phyloP scores from a whole-genome alignment of 345 rosid species.

The Bruguiera parviflora region DNA sequence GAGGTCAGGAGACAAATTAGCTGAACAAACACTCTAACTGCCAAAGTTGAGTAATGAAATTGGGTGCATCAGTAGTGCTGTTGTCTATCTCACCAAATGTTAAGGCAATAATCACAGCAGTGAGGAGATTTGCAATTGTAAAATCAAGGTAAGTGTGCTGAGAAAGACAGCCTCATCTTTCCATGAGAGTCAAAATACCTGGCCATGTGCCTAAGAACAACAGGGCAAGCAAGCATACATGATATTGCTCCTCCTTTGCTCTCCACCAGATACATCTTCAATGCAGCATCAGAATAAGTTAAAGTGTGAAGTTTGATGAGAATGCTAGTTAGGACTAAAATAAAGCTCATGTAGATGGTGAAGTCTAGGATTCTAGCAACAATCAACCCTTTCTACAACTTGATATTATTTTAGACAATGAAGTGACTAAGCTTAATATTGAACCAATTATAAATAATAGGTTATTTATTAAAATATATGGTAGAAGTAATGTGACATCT shows the following conservation, averaged over 20 bases:
- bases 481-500: too few relatives aligned
- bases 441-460: too few relatives aligned
- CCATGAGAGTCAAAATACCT: slow-evolving; percentile 68
- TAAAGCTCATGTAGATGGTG: too few relatives aligned
- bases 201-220: slow-evolving; percentile 88
- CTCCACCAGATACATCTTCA: slow-evolving; percentile 67
- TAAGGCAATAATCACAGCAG: slow-evolving; percentile 65
- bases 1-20: not conserved
- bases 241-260: slow-evolving; percentile 81
- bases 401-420: too few relatives aligned
- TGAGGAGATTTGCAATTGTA: slow-evolving; percentile 64
- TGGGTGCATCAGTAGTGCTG: slow-evolving; percentile 40
- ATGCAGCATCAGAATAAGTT: slow-evolving; percentile 1
- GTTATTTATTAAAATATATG: too few relatives aligned
- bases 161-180: slow-evolving; percentile 82
- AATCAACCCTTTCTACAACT: too few relatives aligned
- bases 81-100: slow-evolving; percentile 59
- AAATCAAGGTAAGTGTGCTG: slow-evolving; percentile 90
- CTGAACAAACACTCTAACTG: slow-evolving; percentile 43
- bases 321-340: too few relatives aligned
- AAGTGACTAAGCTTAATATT: too few relatives aligned
- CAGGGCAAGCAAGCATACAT: slow-evolving; percentile 64
- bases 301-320: too few relatives aligned
- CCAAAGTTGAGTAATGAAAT: slow-evolving; percentile 56
- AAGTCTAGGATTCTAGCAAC: too few relatives aligned